phyloP scores from a whole-genome alignment of 495 filamentous ascomycete genomes.

The Massariosphaeria phaeospora region DNA sequence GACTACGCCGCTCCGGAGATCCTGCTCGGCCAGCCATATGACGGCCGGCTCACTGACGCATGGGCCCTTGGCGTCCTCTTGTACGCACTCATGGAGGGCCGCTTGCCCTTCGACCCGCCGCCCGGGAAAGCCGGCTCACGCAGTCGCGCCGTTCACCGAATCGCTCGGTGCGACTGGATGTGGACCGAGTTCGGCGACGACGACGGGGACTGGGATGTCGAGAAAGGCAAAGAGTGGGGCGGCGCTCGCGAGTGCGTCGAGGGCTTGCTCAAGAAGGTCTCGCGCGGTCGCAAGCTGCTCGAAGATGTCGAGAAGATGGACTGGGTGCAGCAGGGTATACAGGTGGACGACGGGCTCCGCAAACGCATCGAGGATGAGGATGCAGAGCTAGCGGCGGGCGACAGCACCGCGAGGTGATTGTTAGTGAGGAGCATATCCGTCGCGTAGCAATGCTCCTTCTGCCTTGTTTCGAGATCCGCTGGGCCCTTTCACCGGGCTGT shows the following conservation, averaged over 20 bases:
- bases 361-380: slow-evolving; percentile 32
- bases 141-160: slow-evolving; percentile 78
- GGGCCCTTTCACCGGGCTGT: too few species aligned
- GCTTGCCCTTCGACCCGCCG: slow-evolving; percentile 84
- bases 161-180: slow-evolving; percentile 88
- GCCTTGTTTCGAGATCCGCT: too few species aligned
- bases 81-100: slow-evolving; percentile 87
- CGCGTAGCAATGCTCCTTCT: too few species aligned
- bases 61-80: slow-evolving; percentile 93
- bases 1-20: slow-evolving; percentile 97
- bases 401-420: slow-evolving; percentile 9
- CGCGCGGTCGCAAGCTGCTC: slow-evolving; percentile 63
- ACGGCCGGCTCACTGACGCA: slow-evolving; percentile 85
- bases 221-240: slow-evolving; percentile 56
- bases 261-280: slow-evolving; percentile 71
- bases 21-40: slow-evolving; percentile 89
- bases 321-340: slow-evolving; percentile 73
- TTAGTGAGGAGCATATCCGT: slow-evolving; percentile 28
- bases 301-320: slow-evolving; percentile 62
- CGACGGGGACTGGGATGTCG: slow-evolving; percentile 64
- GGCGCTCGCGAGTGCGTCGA: slow-evolving; percentile 79
- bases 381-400: not conserved
- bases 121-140: slow-evolving; percentile 63
- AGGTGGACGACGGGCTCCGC: slow-evolving; percentile 64
- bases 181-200: slow-evolving; percentile 79